These are phyloP conservation scores for Moesziomyces parantarcticus DNA, from an alignment of 1,284 basidiomycete species.

Conservation along the genomic window DNA sequence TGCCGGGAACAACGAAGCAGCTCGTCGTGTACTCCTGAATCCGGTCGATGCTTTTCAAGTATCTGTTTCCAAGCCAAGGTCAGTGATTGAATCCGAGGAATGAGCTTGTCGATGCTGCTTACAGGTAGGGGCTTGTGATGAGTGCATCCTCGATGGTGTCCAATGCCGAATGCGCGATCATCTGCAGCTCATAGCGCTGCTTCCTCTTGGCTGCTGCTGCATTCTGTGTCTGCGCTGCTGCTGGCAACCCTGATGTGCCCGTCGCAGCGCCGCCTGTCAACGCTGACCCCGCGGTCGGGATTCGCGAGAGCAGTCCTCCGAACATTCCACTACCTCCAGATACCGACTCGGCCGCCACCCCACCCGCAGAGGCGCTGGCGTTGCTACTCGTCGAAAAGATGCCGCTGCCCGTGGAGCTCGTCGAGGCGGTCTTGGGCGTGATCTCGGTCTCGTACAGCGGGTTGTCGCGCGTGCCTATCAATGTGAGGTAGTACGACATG, in stretches of 20 bases:
- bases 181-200: conserved; percentile 60
- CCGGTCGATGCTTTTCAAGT: conserved; percentile 61
- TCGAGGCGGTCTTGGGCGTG: conserved; percentile 41
- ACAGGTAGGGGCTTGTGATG: conserved; percentile 53
- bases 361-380: neutral
- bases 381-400: neutral
- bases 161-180: conserved; percentile 65
- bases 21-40: conserved; percentile 64
- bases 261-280: neutral
- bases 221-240: neutral
- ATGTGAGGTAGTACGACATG: conserved; percentile 63
- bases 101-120: conserved; percentile 10
- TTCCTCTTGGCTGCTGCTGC: conserved; percentile 11
- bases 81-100: neutral
- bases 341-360: conserved; percentile 2
- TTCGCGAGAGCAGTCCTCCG: conserved; percentile 30
- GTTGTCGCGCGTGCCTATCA: conserved; percentile 65
- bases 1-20: conserved; percentile 58
- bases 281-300: conserved; percentile 15
- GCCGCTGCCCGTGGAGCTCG: conserved; percentile 7
- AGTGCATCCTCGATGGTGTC: conserved; percentile 63
- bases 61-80: conserved; percentile 23
- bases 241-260: neutral
- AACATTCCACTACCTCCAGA: conserved; percentile 27
- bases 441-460: conserved; percentile 65